phyloP scores from a whole-genome alignment of 768 basidiomycete species.

The Tephrocybe sp. region DNA sequence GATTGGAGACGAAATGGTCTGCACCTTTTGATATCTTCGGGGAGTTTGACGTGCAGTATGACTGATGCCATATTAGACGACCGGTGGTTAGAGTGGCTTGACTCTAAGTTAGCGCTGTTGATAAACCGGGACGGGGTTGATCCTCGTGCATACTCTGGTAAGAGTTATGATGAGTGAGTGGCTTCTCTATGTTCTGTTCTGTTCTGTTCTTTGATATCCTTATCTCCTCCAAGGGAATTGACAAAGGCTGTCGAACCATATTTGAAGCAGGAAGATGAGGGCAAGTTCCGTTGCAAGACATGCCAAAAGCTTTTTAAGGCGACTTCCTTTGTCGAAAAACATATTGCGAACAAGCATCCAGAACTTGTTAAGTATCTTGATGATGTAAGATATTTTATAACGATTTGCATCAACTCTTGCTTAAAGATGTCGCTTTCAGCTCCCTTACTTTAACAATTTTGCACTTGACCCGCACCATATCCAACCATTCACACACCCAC shows the following conservation, averaged over 20 bases:
- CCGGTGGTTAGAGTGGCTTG: slow-evolving; percentile 88
- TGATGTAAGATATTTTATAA: slow-evolving; percentile 53
- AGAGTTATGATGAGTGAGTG: slow-evolving; percentile 82
- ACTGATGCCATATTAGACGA: slow-evolving; percentile 53
- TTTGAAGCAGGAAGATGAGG: slow-evolving; percentile 95
- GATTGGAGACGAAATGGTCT: slow-evolving; percentile 67
- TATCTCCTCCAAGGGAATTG: slow-evolving; percentile 59
- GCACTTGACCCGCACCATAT: slow-evolving; percentile 94
- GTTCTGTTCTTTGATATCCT: slow-evolving; percentile 10
- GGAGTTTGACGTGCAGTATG: neutral
- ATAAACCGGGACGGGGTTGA: slow-evolving; percentile 81
- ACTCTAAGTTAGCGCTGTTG: slow-evolving; percentile 80
- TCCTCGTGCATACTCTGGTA: slow-evolving; percentile 85
- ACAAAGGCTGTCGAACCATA: slow-evolving; percentile 74
- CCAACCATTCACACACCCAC: slow-evolving; percentile 81
- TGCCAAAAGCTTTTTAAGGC: slow-evolving; percentile 99
- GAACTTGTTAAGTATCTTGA: slow-evolving; percentile 83
- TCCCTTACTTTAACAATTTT: slow-evolving; percentile 94
- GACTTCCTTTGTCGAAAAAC: slow-evolving; percentile 95
- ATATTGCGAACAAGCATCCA: slow-evolving; percentile 92
- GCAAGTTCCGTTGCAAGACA: slow-evolving; percentile 94
- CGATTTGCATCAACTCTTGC: slow-evolving; percentile 4
- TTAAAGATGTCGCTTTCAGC: slow-evolving; percentile 38
- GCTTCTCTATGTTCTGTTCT: slow-evolving; percentile 3
- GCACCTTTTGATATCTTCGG: slow-evolving; percentile 19